Evolutionary conservation across 1,284 basidiomycete species (phyloP).

Genomic region (Ceratorhiza oryzae-sativae): DNA sequence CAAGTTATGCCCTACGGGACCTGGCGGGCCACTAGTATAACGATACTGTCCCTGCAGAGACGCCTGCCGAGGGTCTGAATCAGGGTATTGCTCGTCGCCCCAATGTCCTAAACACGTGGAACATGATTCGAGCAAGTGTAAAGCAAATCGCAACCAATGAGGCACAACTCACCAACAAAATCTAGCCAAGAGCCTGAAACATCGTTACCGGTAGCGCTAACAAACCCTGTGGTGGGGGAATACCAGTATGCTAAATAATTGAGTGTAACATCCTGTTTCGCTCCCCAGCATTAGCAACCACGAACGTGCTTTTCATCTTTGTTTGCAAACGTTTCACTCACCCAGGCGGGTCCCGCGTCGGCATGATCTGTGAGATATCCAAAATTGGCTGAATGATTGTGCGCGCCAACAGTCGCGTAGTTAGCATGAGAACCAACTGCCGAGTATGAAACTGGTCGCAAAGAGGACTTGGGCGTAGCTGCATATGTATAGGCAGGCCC

Average conservation of each 20-base stretch:
- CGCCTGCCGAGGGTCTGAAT: conserved; percentile 22
- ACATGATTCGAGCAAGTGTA: neutral
- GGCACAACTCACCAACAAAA: conserved; percentile 5
- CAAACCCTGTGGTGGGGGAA: conserved; percentile 13
- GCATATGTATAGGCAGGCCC: conserved; percentile 47
- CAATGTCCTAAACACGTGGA: conserved; percentile 15
- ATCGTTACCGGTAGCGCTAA: conserved; percentile 25
- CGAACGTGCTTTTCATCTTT: neutral
- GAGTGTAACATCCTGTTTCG: conserved; percentile 16
- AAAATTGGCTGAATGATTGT: conserved; percentile 34
- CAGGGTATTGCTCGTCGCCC: conserved; percentile 34
- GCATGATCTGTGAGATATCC: conserved; percentile 32
- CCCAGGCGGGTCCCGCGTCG: conserved; percentile 29
- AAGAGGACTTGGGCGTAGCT: conserved; percentile 21
- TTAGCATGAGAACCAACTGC: conserved; percentile 37
- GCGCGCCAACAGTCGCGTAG: conserved; percentile 31
- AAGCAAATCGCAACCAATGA: neutral
- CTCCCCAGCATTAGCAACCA: neutral
- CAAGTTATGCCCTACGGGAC: conserved; percentile 29
- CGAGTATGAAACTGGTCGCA: conserved; percentile 36
- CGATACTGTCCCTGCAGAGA: conserved; percentile 32
- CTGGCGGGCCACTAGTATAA: conserved; percentile 25
- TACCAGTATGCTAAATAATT: conserved; percentile 36
- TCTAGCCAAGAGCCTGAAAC: conserved; percentile 29
- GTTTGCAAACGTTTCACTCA: neutral